Conservation (phyloP, 2,329 filamentous ascomycete genomes). For the Aspergillus ochraceus region DNA sequence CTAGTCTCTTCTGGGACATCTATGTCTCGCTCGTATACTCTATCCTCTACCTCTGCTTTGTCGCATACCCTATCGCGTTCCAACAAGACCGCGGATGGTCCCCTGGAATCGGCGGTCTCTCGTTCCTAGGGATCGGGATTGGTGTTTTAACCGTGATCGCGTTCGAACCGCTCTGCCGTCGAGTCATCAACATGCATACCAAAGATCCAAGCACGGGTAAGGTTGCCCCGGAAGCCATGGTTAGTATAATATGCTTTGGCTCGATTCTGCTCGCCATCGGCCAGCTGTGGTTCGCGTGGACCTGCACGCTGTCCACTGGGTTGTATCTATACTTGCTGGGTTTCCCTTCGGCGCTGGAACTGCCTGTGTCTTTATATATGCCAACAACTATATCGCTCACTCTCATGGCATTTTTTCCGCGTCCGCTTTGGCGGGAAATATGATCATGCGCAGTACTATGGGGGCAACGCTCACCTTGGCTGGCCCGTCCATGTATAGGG, state of each 20-base stretch:
- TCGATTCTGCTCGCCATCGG: conserved; percentile 66
- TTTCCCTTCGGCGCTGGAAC: conserved; percentile 79
- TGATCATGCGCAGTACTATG: conserved; percentile 66
- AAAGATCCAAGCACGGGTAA: background rate
- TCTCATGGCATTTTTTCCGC: conserved; percentile 78
- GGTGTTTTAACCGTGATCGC: conserved; percentile 30
- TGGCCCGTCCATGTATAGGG: conserved; percentile 67
- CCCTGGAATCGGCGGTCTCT: conserved; percentile 67
- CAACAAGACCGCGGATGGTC: conserved; percentile 67
- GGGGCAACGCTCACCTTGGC: conserved; percentile 65
- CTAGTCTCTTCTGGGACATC: conserved; percentile 60
- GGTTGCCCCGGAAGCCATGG: conserved; percentile 62
- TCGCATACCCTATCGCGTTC: conserved; percentile 84
- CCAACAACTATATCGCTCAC: conserved; percentile 72
- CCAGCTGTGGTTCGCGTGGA: conserved; percentile 83
- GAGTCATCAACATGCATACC: background rate
- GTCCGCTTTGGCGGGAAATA: conserved; percentile 73
- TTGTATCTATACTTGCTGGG: conserved; percentile 70
- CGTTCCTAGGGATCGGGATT: conserved; percentile 68
- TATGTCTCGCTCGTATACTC: conserved; percentile 75
- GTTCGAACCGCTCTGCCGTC: background rate
- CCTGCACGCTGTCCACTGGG: conserved; percentile 78
- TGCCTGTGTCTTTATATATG: conserved; percentile 74
- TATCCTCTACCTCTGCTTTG: conserved; percentile 82
- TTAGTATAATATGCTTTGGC: conserved; percentile 69